Evolutionary conservation across 1,139 yeast genomes (phyloP), one percentile per base, ranked within the genome.

Genomic region (Zygoascus hellenicus): DNA sequence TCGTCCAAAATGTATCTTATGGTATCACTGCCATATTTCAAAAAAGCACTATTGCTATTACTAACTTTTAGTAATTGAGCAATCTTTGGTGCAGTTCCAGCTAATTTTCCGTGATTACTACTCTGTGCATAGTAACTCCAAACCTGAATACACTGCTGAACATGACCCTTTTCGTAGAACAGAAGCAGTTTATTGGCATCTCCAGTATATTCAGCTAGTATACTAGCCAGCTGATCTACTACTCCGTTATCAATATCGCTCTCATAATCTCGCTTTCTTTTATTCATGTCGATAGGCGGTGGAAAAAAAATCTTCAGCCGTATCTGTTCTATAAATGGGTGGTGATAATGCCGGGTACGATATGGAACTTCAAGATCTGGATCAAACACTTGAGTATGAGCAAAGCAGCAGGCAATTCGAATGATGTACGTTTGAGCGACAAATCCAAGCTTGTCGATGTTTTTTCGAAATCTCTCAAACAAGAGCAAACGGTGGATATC

Each of bases 51-150:
- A 33, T 52, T 43, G 22, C 48, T 43, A 9, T 47, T 46, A 38
- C 58, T 52, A 14, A 48, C 43, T 13, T 35, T 39, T 28, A 58
- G n/a, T 15, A 56, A 32, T 50, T 51, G 41, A 2, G 54, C 54
- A 2, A 58, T 22, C 32, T 45, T 50, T 2, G 48, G 42, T 2
- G 60, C 52, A 4, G 56, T 45, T 17, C 47, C 45, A 1, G 52
- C 48, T 16, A 56, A 42, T 19, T 47, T 45, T 9, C 53, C 37
- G 38, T 54, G 57, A 34, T 53, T 48, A 17, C 53, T 50, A 3
- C 54, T 43, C 49, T 82, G 78, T 4, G 86, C 76, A 58, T 70
- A 78, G 55, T 77, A 79, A 1, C 85, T 74, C 86, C 90, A 83
- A 1, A 73, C 57, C 49, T 77, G 81, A 3, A 72, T 58, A 17